Base-by-base conservation (phyloP, 2,329 filamentous ascomycete genomes). In the Ramularia collo-cygni region DNA sequence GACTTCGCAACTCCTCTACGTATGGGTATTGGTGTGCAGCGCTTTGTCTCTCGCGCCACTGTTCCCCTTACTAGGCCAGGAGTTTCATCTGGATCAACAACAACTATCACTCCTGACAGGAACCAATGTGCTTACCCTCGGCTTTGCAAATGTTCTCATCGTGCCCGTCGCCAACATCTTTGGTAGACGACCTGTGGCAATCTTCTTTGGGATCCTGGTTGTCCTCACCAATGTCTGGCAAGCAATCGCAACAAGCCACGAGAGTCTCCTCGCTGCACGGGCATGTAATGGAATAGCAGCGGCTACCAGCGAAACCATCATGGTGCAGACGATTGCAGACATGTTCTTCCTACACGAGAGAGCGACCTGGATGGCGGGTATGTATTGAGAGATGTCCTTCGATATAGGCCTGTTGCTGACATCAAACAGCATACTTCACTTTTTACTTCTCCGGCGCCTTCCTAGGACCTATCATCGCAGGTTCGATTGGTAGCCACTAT, bases 341-440 rank as follows among this genome's bases (percentile, higher is more conserved):
- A 70, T 80, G 8, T 76, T 77, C 54, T 82, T 83, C 59, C 63
- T 83, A 8, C 56, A 60, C 37, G 75, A 81, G 35, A 69, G 79
- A 42, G 78, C 79, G 5, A 76, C 73, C 48, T 81, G 71, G 63
- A 76, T 76, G 48, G 77, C 74, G 0, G 21, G n/a, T n/a, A 52
- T 75, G 0, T 36, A 36, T 51, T 75, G 0, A 82, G 81, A 54
- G 81, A 78, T 62, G 71, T n/a, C 71, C 0, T 64, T 72, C 9
- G 81, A 81, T 56, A 79, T 81, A 2, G 71, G 72, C 8, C 61
- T 81, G 16, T 79, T 78, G 75, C 70, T 75, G 37, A 73, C 67
- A 28, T 54, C 55, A 2, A 42, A 46, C 36, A 40, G 47, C 24
- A 6, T 2, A 6, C 7, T 2, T 18, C 19, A n/a, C 14, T 9